A percentile compares a stretch with the other conserved stretches of the same genome.
phyloP scores from a whole-genome alignment of 768 basidiomycete species.

The Rhizopogon roseolus region DNA sequence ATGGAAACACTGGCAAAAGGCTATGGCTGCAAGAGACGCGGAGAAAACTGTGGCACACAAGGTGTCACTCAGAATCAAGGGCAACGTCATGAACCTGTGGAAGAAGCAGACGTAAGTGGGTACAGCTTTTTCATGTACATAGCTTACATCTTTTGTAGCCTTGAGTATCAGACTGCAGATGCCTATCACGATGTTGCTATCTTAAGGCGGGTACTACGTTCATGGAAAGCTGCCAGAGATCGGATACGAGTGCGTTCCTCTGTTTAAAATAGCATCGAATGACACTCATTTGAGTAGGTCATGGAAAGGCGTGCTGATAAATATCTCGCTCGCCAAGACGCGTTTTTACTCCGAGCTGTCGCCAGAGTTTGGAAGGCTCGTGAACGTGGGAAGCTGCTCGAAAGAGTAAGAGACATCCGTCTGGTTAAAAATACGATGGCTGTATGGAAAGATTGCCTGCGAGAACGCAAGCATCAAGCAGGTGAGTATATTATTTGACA shows the following conservation, averaged over 20 bases:
- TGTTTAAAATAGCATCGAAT: neutral
- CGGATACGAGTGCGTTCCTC: constrained; percentile 43
- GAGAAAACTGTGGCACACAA: constrained; percentile 42
- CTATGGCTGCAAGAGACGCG: constrained; percentile 36
- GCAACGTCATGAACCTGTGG: constrained; percentile 51
- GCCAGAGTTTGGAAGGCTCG: constrained; percentile 65
- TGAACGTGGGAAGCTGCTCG: constrained; percentile 55
- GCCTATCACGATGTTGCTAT: constrained; percentile 36
- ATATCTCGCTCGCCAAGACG: constrained; percentile 52
- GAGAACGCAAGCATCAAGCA: constrained; percentile 35
- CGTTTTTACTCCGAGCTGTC: constrained; percentile 52
- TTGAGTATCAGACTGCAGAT: constrained; percentile 38
- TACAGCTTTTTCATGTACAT: neutral
- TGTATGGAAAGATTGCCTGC: constrained; percentile 46
- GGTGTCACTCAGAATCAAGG: constrained; percentile 45
- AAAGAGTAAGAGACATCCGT: constrained; percentile 43
- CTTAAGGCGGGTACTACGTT: constrained; percentile 40
- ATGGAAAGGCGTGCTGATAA: constrained; percentile 54
- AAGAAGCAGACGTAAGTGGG: constrained; percentile 46
- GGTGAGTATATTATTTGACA: constrained; percentile 29
- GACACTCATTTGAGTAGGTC: constrained; percentile 33
- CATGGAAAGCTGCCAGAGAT: constrained; percentile 52
- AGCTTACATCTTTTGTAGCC: constrained; percentile 29
- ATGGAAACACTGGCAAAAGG: constrained; percentile 59
- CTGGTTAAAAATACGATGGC: constrained; percentile 42